These are phyloP conservation scores for Tuctoria greenei DNA, from an alignment of 176 grass and related monocot genomes.

Conservation along the genomic window DNA sequence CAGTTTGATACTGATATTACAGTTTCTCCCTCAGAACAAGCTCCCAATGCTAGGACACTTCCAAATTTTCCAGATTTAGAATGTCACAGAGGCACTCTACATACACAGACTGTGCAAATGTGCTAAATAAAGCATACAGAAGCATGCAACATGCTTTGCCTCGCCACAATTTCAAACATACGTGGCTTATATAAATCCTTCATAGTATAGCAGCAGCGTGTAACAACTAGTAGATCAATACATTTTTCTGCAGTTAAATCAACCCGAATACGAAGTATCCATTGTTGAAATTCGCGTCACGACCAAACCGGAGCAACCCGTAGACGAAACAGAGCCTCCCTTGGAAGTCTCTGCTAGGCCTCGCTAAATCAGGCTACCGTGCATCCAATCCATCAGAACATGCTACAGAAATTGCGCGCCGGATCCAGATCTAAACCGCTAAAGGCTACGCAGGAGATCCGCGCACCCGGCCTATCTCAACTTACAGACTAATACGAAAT, in stretches of 20 bases:
- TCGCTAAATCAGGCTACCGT: background rate
- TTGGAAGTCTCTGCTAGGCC: background rate
- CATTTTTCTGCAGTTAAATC: background rate
- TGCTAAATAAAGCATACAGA: constrained; percentile 25
- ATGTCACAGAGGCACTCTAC: background rate
- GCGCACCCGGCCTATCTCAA: background rate
- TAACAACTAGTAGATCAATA: background rate
- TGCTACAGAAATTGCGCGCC: background rate
- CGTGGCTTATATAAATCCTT: no score
- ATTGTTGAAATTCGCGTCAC: no score
- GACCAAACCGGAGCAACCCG: background rate
- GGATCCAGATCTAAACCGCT: constrained; percentile 44
- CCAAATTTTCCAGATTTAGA: constrained; percentile 25
- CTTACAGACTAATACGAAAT: background rate
- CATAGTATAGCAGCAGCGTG: background rate
- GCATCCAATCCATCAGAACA: background rate
- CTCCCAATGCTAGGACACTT: background rate
- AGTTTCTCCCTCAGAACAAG: background rate
- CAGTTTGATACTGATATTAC: background rate
- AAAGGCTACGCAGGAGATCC: background rate
- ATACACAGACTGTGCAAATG: background rate
- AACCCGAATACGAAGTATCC: background rate
- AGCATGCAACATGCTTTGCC: background rate
- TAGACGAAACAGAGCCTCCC: background rate
- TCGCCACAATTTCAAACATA: background rate